phyloP scores from a whole-genome alignment of 2,329 filamentous ascomycete genomes.

The Achaetomium macrosporum region DNA sequence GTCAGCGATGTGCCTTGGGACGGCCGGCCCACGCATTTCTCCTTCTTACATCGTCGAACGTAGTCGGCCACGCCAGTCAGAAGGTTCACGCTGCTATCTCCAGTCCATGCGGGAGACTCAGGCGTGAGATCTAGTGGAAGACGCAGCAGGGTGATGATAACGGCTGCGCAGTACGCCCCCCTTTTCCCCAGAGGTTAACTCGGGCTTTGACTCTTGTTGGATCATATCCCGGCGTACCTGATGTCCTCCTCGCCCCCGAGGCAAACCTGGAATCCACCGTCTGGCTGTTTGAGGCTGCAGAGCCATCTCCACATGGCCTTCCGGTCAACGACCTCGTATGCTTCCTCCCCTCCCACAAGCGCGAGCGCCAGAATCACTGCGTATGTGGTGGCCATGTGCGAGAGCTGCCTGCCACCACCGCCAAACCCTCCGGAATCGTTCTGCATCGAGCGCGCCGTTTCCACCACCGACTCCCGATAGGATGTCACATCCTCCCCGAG shows the following conservation, averaged over 20 bases:
- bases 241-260: conserved; percentile 88
- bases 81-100: conserved; percentile 58
- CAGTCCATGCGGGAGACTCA: conserved; percentile 60
- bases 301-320: conserved; percentile 88
- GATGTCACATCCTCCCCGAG: conserved; percentile 67
- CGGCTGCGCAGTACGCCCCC: conserved; percentile 86
- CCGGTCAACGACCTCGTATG: conserved; percentile 72
- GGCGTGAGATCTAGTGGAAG: conserved; percentile 73
- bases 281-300: conserved; percentile 73
- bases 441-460: conserved; percentile 75
- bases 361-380: conserved; percentile 73
- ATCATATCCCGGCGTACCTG: conserved; percentile 48
- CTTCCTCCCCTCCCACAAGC: conserved; percentile 68
- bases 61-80: conserved; percentile 72
- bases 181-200: conserved; percentile 36
- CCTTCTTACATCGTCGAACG: conserved; percentile 63
- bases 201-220: neutral
- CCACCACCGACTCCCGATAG: conserved; percentile 64
- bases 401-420: conserved; percentile 84
- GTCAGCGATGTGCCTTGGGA: neutral
- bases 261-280: conserved; percentile 86
- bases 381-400: conserved; percentile 86
- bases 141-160: conserved; percentile 75
- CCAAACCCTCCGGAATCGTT: conserved; percentile 82
- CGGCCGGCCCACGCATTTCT: neutral